A percentile compares a stretch with the other conserved stretches of the same genome.
Conservation (phyloP, 306 rosid genomes). For the Casuarina equisetifolia region DNA sequence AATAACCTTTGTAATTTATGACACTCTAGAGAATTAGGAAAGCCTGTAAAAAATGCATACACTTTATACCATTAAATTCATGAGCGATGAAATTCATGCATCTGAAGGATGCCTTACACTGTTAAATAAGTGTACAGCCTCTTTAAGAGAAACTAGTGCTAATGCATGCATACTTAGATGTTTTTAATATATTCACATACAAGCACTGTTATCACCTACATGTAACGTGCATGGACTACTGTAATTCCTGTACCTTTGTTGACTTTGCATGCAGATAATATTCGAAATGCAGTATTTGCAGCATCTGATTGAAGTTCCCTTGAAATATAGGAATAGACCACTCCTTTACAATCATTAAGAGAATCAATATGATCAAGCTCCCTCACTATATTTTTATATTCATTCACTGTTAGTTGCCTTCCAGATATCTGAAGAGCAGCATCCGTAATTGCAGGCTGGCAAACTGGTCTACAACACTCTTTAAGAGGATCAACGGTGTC, state of each 20-base stretch:
- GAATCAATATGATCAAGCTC: slow-evolving; percentile 58
- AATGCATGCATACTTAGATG: background rate
- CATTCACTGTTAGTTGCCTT: slow-evolving; percentile 47
- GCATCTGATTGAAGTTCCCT: slow-evolving; percentile 59
- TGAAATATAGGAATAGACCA: slow-evolving; percentile 89
- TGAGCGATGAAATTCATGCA: background rate
- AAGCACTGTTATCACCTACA: background rate
- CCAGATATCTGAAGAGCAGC: slow-evolving; percentile 89
- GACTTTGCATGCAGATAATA: slow-evolving; percentile 93
- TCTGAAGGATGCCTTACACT: background rate
- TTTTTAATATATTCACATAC: background rate
- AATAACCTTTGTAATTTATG: background rate
- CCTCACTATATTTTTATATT: slow-evolving; percentile 53
- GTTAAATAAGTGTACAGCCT: background rate
- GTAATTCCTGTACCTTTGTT: slow-evolving; percentile 67
- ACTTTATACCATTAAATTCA: background rate
- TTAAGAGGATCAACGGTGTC: slow-evolving; percentile 84
- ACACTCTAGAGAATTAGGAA: background rate
- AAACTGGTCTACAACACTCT: slow-evolving; percentile 95
- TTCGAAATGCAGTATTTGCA: slow-evolving; percentile 72
- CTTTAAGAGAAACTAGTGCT: background rate
- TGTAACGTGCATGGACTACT: background rate
- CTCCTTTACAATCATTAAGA: slow-evolving; percentile 85
- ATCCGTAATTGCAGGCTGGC: slow-evolving; percentile 89
- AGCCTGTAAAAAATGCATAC: background rate